Conservation (phyloP, 2,329 filamentous ascomycete species). For the Torrubiella hemipterigena region DNA sequence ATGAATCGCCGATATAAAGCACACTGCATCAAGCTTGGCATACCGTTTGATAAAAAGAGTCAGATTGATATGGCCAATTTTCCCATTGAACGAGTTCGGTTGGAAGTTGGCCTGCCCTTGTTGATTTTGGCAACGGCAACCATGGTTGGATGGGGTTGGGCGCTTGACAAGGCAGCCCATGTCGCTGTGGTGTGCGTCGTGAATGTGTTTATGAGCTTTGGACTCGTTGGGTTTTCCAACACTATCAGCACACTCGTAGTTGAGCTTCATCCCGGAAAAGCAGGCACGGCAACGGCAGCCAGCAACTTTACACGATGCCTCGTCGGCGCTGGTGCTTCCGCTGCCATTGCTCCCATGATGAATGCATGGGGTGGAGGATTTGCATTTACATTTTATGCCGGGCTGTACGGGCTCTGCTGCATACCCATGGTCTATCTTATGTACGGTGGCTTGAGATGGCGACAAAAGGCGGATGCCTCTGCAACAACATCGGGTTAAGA, state of each 20-base stretch:
- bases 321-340: constrained; percentile 39
- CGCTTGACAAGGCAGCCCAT: constrained; percentile 26
- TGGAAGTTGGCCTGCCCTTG: constrained; percentile 37
- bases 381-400: constrained; percentile 35
- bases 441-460: constrained; percentile 29
- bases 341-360: constrained; percentile 39
- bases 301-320: constrained; percentile 45
- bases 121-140: constrained; percentile 34
- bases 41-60: constrained; percentile 40
- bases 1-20: constrained; percentile 59
- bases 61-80: constrained; percentile 35
- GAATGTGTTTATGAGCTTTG: constrained; percentile 32
- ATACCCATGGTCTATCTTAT: constrained; percentile 29
- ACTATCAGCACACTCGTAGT: constrained; percentile 39
- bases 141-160: constrained; percentile 41
- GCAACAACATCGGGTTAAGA: no score
- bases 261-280: constrained; percentile 40
- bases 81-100: constrained; percentile 37
- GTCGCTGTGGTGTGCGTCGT: constrained; percentile 35
- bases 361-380: constrained; percentile 36
- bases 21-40: constrained; percentile 39
- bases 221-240: constrained; percentile 43
- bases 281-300: constrained; percentile 41
- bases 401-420: constrained; percentile 26
- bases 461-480: constrained; percentile 12